Conservation (phyloP, 306 rosid species). For the Betula pendula region DNA sequence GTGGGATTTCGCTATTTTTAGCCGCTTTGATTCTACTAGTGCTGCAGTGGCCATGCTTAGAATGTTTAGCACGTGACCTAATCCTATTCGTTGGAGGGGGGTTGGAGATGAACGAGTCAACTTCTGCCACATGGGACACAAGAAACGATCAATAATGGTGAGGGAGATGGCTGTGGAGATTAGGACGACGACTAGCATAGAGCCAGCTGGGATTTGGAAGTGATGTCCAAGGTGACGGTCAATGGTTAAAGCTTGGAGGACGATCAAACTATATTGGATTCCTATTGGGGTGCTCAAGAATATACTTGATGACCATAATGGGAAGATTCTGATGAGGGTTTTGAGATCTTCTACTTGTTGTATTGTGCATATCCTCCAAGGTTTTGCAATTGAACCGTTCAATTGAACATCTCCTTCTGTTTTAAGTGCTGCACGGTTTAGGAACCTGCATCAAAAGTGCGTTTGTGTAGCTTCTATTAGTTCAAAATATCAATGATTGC, state of each 20-base stretch:
- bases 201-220: slow-evolving; percentile 54
- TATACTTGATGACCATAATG: slow-evolving; percentile 53
- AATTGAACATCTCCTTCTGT: slow-evolving; percentile 43
- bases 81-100: slow-evolving; percentile 55
- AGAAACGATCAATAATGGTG: slow-evolving; percentile 41
- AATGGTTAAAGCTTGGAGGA: slow-evolving; percentile 63
- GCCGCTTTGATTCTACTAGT: slow-evolving; percentile 64
- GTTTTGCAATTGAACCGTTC: slow-evolving; percentile 45
- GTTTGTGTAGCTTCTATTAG: not conserved
- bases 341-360: slow-evolving; percentile 68
- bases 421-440: slow-evolving; percentile 51
- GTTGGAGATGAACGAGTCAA: slow-evolving; percentile 27
- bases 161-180: slow-evolving; percentile 45
- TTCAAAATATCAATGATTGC: not conserved
- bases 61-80: slow-evolving; percentile 51
- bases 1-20: slow-evolving; percentile 28
- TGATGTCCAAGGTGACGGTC: slow-evolving; percentile 56
- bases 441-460: slow-evolving; percentile 38
- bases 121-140: slow-evolving; percentile 48
- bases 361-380: slow-evolving; percentile 59
- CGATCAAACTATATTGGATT: slow-evolving; percentile 38
- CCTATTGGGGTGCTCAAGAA: slow-evolving; percentile 52
- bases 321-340: slow-evolving; percentile 40
- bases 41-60: slow-evolving; percentile 46
- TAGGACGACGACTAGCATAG: slow-evolving; percentile 32